phyloP scores from a whole-genome alignment of 257 asterid species.

The Solanum piurae region DNA sequence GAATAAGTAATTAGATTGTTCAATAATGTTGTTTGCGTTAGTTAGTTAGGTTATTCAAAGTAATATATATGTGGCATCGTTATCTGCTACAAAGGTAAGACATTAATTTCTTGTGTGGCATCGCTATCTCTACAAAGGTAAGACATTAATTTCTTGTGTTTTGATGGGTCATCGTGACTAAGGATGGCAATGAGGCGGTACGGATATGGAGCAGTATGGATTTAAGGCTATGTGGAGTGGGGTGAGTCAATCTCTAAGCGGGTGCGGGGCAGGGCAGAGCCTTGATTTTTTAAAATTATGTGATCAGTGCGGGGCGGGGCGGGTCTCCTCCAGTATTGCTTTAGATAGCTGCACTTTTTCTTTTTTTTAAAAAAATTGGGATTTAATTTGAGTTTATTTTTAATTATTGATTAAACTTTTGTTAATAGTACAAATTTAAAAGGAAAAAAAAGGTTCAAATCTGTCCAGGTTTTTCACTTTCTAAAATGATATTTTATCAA shows the following conservation, averaged over 20 bases:
- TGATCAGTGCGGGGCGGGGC: too few species aligned
- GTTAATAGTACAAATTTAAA: not conserved
- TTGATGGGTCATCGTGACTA: not conserved
- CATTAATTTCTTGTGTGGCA: not conserved
- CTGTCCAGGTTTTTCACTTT: not conserved
- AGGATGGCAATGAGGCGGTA: not conserved
- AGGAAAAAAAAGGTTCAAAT: too few species aligned
- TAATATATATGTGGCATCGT: not conserved
- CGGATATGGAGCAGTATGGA: not conserved
- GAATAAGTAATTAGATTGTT: not conserved
- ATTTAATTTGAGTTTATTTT: not conserved
- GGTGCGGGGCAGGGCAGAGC: not conserved
- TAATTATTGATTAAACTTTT: too few species aligned
- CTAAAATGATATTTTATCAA: not conserved
- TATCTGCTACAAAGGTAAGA: not conserved
- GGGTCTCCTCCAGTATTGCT: not conserved
- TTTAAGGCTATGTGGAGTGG: not conserved
- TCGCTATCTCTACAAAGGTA: not conserved
- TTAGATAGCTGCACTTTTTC: not conserved
- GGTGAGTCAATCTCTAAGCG: not conserved
- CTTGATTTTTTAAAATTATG: not conserved
- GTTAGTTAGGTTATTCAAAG: not conserved
- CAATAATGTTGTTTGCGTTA: not conserved
- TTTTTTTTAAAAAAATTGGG: too few species aligned
- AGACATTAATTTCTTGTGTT: not conserved